Base-by-base conservation (phyloP, 108 stramenopile species). In the Poteriospumella lacustris region DNA sequence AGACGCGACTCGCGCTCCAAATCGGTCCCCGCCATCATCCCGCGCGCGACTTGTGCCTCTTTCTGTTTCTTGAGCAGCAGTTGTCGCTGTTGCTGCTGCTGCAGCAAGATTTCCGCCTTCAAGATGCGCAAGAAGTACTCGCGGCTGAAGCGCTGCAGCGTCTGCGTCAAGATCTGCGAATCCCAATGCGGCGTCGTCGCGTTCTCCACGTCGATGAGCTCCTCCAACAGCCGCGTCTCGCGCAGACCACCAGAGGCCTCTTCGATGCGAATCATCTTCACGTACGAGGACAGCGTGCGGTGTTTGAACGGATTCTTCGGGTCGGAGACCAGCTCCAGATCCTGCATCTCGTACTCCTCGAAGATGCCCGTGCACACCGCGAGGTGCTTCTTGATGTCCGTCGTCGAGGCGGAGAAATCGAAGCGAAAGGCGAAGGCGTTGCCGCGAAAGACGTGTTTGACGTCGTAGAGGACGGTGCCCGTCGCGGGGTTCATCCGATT, bases 51-150 rank as follows among this genome's bases (percentile, higher is more conserved):
- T 64, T 64, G 60, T 33, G 15, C 31, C 15, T 9, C 47, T 52
- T 52, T 19, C 19, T 52, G 47, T 19, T 52, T 19, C 47, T 52
- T 52, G 9, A 52, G 47, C 19, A 9, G 47, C 47, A 15, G 47
- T 3, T 34, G 33, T 52, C 47, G 47, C 47, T 52, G 47, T 3
- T 34, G 33, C 24, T 73, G 9, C 19, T 56, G 70, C 41, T 73
- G 44, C 41, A 73, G 29, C 5, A 73, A 38, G 5, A 73, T 73
- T 24, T 73, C 70, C 5, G 70, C 70, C 9, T 56, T n/a, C 9
- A 73, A 34, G 42, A 73, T 73, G 41, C 70, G 70, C 70, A 73
- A 73, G 47, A 73, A 73, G 31, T 34, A 73, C 31, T 73, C 12
- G 26, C 33, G 26, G 31, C 3, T 5, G 41, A 29, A 73, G 15